A percentile compares a stretch with the other conserved stretches of the same genome.
These are phyloP conservation scores for Ophiosphaerella narmari DNA, from an alignment of 2,329 filamentous ascomycete genomes.

Conservation along the genomic window DNA sequence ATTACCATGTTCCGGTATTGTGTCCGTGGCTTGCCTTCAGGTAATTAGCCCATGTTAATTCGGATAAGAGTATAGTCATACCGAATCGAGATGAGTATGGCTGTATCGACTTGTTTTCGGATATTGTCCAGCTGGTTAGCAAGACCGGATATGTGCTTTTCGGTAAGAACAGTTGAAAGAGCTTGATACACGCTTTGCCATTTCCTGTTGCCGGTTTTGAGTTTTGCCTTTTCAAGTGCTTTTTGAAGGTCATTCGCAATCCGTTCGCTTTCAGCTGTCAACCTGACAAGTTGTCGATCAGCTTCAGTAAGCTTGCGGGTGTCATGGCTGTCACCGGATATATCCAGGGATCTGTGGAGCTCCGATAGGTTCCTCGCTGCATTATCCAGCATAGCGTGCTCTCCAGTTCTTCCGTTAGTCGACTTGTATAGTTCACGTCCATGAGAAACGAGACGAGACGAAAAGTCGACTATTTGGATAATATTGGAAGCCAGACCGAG, in stretches of 20 bases:
- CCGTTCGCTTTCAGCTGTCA: too few species aligned
- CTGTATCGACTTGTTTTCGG: slow-evolving; percentile 10
- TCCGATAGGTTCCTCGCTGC: too few species aligned
- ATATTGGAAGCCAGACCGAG: background rate
- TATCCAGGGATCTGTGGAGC: too few species aligned
- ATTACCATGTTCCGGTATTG: too few species aligned
- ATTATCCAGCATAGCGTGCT: too few species aligned
- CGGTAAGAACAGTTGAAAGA: background rate
- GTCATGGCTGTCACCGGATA: too few species aligned
- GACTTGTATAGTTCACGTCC: background rate
- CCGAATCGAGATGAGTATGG: slow-evolving; percentile 12
- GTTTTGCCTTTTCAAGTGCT: background rate
- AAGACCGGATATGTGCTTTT: slow-evolving; percentile 2
- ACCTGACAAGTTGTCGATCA: too few species aligned
- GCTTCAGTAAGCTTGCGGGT: too few species aligned
- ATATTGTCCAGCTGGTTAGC: background rate
- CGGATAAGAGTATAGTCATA: background rate
- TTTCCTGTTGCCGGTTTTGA: background rate
- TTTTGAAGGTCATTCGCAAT: too few species aligned
- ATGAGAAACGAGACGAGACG: background rate
- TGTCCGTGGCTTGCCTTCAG: too few species aligned
- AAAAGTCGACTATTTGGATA: slow-evolving; percentile 4
- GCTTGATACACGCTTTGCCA: slow-evolving; percentile 5
- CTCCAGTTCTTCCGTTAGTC: too few species aligned
- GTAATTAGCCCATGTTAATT: too few species aligned